Percentiles rank a stretch among this genome's conserved stretches.
Conservation (phyloP, 805 yeast species). For the Kluyveromyces starmeri region DNA sequence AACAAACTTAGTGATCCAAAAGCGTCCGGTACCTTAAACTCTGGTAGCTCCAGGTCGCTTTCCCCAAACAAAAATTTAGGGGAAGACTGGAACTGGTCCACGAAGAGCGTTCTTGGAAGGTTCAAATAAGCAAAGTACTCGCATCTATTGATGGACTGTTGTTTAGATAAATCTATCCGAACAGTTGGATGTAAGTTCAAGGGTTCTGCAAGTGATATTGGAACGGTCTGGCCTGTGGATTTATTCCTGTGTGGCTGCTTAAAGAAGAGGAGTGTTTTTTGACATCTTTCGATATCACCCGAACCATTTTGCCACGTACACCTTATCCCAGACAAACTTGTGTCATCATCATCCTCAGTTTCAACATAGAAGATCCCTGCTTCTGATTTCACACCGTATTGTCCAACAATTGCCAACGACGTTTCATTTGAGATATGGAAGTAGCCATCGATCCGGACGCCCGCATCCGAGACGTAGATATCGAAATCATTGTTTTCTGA, state of each 20-base stretch:
- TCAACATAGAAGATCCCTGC: constrained; percentile 25
- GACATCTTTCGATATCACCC: constrained; percentile 16
- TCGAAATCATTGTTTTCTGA: constrained; percentile 11
- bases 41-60: constrained; percentile 49
- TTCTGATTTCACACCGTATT: constrained; percentile 13
- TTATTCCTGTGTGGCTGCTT: constrained; percentile 13
- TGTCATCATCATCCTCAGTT: constrained; percentile 14
- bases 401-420: not conserved
- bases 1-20: constrained; percentile 43
- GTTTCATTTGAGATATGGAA: constrained; percentile 7
- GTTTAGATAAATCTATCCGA: constrained; percentile 10
- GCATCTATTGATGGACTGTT: constrained; percentile 27
- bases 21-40: constrained; percentile 28
- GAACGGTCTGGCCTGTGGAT: not conserved
- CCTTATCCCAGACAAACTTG: constrained; percentile 22
- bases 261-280: constrained; percentile 22
- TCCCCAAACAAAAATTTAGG: constrained; percentile 43
- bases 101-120: constrained; percentile 38
- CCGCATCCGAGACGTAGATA: constrained; percentile 7
- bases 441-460: constrained; percentile 17
- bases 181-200: constrained; percentile 34
- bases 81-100: constrained; percentile 48
- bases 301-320: constrained; percentile 19
- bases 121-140: constrained; percentile 35
- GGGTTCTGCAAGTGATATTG: constrained; percentile 22